Base-by-base conservation (phyloP, 495 filamentous ascomycete species). In the Venustampulla echinocandica region DNA sequence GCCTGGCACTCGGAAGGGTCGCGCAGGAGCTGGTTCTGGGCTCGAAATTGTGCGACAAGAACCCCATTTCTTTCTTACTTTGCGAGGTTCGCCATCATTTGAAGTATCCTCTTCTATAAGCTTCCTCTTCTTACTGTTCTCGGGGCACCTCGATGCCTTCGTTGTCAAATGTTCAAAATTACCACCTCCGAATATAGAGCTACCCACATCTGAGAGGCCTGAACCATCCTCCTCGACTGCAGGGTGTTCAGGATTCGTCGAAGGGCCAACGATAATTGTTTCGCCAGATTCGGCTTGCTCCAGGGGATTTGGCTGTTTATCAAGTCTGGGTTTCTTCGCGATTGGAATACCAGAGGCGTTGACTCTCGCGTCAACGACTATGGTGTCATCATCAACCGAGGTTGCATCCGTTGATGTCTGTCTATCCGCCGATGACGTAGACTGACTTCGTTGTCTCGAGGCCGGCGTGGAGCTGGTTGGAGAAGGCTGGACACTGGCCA, bases 1-100 rank as follows among this genome's bases (percentile, higher is more conserved):
- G 0, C 86, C 84, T 0, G 85, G 87, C 0, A 71, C 63, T 36
- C 82, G 69, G 54, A 68, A 60, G 17, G 65, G 50, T 10, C 66
- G 55, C 21, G 64, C 47, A 40, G 51, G 18, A 30, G 55, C 55
- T n/a, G 46, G 43, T 10, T 14, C 46, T 34, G 55, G 55, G 13
- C 10, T 19, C 1, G 39, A 28, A 1, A 18, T 18, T 5, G 21
- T 14, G 5, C n/a, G 1, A n/a, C n/a, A n/a, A n/a, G n/a, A n/a
- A n/a, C n/a, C n/a, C n/a, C n/a, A n/a, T 15, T 41, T 47, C 17
- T 22, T 47, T 10, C 23, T 51, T 20, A 7, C 22, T 9, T 22
- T 6, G 18, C 20, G 20, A 10, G 37, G 17, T 9, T 40, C 22
- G 17, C 17, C 17, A 9, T 23, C 37, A 6, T 9, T 7, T 21